These are phyloP conservation scores for Pyrenochaeta sp. DNA, from an alignment of 2,329 filamentous ascomycete genomes.

Conservation along the genomic window DNA sequence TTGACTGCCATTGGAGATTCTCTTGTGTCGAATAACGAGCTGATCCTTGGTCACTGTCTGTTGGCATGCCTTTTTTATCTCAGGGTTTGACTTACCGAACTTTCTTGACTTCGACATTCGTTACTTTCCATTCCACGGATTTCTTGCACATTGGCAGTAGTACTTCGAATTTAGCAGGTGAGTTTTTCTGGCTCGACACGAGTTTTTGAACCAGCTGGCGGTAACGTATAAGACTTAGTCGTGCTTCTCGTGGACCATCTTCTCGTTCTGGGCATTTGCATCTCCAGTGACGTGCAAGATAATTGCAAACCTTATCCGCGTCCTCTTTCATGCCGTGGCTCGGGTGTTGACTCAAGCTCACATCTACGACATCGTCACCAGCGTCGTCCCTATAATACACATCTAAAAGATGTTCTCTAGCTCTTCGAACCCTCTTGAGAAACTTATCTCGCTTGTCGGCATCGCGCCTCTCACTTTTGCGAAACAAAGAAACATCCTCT, in stretches of 20 bases:
- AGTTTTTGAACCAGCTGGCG: background rate
- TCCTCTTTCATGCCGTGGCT: background rate
- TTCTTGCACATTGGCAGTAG: slow-evolving; percentile 2
- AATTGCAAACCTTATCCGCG: slow-evolving; percentile 2
- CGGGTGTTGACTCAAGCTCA: slow-evolving; percentile 1
- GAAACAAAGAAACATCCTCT: background rate
- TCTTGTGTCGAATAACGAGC: background rate
- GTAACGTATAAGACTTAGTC: background rate
- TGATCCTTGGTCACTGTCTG: too few relatives aligned
- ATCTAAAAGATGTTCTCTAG: slow-evolving; percentile 1
- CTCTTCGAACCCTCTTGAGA: slow-evolving; percentile 1
- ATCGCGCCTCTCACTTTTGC: background rate
- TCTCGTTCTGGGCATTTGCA: background rate
- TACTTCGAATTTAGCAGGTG: background rate
- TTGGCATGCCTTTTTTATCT: too few relatives aligned
- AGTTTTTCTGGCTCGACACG: background rate
- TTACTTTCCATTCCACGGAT: slow-evolving; percentile 2
- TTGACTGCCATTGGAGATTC: background rate
- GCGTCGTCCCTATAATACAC: background rate
- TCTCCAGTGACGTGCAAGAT: slow-evolving; percentile 1
- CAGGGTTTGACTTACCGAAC: background rate
- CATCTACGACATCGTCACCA: background rate
- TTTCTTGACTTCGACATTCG: background rate
- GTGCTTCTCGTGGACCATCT: background rate
- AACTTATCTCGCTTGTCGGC: background rate